Evolutionary conservation across 2,329 filamentous ascomycete genomes (phyloP).

Genomic region (Diaporthe sp.): DNA sequence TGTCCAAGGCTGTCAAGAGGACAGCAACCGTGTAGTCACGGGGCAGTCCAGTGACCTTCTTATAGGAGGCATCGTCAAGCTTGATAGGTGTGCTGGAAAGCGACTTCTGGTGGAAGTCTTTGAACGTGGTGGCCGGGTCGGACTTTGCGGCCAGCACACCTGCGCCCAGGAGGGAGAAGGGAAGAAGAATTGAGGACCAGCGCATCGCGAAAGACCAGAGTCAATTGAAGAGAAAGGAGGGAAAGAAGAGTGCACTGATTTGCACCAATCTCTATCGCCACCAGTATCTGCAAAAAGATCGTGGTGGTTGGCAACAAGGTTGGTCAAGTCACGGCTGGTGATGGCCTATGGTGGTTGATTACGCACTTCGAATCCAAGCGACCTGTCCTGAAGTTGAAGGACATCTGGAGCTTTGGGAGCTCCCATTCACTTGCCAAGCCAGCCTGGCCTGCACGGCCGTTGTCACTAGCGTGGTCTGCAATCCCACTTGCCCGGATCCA

Average conservation of each 20-base stretch:
- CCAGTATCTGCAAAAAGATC: constrained; percentile 30
- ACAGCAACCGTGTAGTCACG: constrained; percentile 88
- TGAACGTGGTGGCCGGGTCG: constrained; percentile 72
- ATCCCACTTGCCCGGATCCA: constrained; percentile 13
- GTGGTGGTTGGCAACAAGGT: constrained; percentile 17
- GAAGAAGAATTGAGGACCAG: constrained; percentile 74
- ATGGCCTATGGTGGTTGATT: constrained; percentile 12
- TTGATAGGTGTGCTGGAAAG: constrained; percentile 78
- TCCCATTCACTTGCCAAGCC: constrained; percentile 17
- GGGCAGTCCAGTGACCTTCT: constrained; percentile 80
- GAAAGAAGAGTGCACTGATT: neutral
- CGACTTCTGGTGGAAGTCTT: constrained; percentile 78
- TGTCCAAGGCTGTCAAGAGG: constrained; percentile 87
- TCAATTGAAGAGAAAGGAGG: constrained; percentile 3
- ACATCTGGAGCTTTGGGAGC: constrained; percentile 25
- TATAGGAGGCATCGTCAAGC: constrained; percentile 83
- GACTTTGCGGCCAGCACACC: constrained; percentile 70
- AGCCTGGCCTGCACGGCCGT: constrained; percentile 8
- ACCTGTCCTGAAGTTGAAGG: constrained; percentile 47
- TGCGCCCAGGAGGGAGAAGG: constrained; percentile 73
- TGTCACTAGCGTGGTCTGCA: constrained; percentile 8
- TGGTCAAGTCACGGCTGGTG: neutral
- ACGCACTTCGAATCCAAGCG: constrained; percentile 43
- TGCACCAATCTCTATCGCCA: constrained; percentile 32
- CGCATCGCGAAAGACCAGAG: constrained; percentile 70